Conservation (phyloP, 2,329 filamentous ascomycete species). For the Emergomyces pasteurianus region DNA sequence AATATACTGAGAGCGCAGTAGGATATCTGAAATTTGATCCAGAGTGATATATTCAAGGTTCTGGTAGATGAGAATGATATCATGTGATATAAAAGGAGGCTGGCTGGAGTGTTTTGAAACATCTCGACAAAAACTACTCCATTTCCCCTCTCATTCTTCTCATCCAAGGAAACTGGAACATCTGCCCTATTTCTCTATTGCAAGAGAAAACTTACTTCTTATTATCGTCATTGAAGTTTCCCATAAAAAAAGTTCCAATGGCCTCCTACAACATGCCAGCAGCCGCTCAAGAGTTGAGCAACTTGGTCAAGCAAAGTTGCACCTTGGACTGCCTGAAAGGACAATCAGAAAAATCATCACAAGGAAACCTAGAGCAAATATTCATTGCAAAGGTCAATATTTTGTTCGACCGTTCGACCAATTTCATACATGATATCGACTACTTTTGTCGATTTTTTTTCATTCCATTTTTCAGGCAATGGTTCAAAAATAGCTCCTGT, state of each 20-base stretch:
- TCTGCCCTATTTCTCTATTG: background rate
- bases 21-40: background rate
- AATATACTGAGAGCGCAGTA: background rate
- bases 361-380: background rate
- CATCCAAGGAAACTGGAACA: background rate
- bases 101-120: slow-evolving; percentile 6
- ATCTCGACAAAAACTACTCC: background rate
- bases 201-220: background rate
- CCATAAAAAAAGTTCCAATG: background rate
- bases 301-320: background rate
- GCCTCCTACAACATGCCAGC: background rate
- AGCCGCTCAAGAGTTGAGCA: background rate
- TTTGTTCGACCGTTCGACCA: too few species aligned
- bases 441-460: too few species aligned
- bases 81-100: slow-evolving; percentile 8
- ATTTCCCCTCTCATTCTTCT: background rate
- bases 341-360: too few species aligned
- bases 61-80: slow-evolving; percentile 1
- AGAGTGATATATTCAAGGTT: background rate
- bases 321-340: background rate
- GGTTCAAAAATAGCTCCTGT: background rate
- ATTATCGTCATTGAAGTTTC: background rate
- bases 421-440: too few species aligned
- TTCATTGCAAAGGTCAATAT: background rate
- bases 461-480: too few species aligned